phyloP scores from a whole-genome alignment of 2,329 filamentous ascomycete species.

The Sporothrix variecibatus region DNA sequence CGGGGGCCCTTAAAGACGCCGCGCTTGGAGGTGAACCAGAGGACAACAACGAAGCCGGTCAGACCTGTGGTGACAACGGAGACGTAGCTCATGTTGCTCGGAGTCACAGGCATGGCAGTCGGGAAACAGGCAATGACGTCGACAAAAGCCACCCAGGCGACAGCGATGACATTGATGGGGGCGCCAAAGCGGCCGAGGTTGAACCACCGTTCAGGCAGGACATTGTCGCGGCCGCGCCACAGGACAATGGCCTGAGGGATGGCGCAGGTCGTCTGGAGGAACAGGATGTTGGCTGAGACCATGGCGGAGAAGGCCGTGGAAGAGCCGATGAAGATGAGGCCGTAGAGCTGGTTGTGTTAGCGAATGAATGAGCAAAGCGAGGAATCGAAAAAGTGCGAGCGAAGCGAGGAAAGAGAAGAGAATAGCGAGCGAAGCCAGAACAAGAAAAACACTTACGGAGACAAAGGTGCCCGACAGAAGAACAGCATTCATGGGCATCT shows the following conservation, averaged over 20 bases:
- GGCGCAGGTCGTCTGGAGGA: constrained; percentile 26
- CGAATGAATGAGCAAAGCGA: not conserved
- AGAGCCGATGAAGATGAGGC: constrained; percentile 37
- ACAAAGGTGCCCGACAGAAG: constrained; percentile 21
- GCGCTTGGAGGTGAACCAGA: constrained; percentile 25
- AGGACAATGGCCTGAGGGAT: constrained; percentile 36
- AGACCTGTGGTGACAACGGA: constrained; percentile 22
- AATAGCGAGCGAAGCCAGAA: not conserved
- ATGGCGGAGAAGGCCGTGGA: constrained; percentile 34
- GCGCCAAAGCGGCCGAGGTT: constrained; percentile 34
- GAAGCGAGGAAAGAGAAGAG: not conserved
- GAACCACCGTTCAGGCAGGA: constrained; percentile 35
- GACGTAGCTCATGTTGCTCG: constrained; percentile 32
- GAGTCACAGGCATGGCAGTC: constrained; percentile 27
- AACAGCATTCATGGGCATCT: constrained; percentile 37
- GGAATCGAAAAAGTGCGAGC: not conserved
- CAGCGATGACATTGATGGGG: constrained; percentile 30
- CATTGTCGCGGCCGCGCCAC: constrained; percentile 34
- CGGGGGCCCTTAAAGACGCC: constrained; percentile 21
- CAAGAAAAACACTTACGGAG: not conserved
- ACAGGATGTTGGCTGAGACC: constrained; percentile 27
- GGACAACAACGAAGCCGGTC: not conserved
- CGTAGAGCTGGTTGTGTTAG: constrained; percentile 31
- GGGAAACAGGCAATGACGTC: constrained; percentile 29
- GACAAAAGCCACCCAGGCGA: constrained; percentile 26